These are phyloP conservation scores for Diutina mesorugosa DNA, from an alignment of 1,139 yeast genomes.

Conservation along the genomic window DNA sequence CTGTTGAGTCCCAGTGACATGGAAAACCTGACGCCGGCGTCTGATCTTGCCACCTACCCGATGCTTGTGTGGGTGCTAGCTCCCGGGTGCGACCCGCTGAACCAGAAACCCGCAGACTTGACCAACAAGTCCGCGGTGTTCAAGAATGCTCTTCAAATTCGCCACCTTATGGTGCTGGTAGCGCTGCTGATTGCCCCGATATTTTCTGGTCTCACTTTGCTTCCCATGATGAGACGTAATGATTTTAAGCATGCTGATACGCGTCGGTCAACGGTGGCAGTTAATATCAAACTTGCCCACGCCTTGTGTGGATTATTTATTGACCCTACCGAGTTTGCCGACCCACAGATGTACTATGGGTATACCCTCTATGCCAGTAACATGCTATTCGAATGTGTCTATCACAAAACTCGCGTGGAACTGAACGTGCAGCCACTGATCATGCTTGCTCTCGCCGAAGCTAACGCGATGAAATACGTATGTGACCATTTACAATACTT, in stretches of 20 bases:
- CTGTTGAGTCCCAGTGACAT: slow-evolving; percentile 34
- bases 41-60: slow-evolving; percentile 12
- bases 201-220: slow-evolving; percentile 25
- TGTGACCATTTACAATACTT: background rate
- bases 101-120: slow-evolving; percentile 12
- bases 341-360: background rate
- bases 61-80: slow-evolving; percentile 21
- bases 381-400: background rate
- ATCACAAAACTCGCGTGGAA: background rate
- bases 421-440: background rate
- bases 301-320: slow-evolving; percentile 14
- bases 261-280: slow-evolving; percentile 26
- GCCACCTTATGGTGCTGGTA: slow-evolving; percentile 36
- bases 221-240: slow-evolving; percentile 32
- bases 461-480: background rate
- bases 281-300: slow-evolving; percentile 24
- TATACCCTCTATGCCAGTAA: background rate
- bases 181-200: slow-evolving; percentile 35
- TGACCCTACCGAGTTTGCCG: background rate
- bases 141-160: slow-evolving; percentile 47
- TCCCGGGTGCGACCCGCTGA: background rate
- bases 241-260: slow-evolving; percentile 20
- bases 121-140: slow-evolving; percentile 32
- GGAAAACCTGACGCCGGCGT: slow-evolving; percentile 25
- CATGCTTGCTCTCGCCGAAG: background rate